Percentiles rank a stretch among this genome's conserved stretches.
Evolutionary conservation across 108 stramenopile species (phyloP).

Genomic region (Skeletonema menzelii): DNA sequence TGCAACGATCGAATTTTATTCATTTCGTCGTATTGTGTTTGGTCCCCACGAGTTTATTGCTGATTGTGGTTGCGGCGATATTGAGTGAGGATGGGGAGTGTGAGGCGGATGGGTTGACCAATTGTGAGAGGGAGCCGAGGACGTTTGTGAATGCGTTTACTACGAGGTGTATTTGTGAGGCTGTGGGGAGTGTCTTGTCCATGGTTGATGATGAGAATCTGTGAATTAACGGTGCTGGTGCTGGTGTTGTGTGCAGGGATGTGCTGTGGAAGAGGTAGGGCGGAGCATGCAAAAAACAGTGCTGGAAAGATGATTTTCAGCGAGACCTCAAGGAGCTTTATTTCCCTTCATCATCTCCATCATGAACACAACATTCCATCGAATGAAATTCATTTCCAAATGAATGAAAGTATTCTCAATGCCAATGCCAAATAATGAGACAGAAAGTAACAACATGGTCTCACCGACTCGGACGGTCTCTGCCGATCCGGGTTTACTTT

Average conservation of each 20-base stretch:
- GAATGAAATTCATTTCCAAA: neutral
- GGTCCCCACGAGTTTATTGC: slow-evolving; percentile 73
- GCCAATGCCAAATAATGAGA: neutral
- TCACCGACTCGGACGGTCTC: slow-evolving; percentile 51
- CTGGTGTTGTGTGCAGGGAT: neutral
- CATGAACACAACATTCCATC: neutral
- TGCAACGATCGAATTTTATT: slow-evolving; percentile 77
- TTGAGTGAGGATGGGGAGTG: slow-evolving; percentile 71
- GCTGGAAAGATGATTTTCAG: too few relatives aligned
- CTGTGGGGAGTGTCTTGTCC: slow-evolving; percentile 43
- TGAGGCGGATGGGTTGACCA: slow-evolving; percentile 25
- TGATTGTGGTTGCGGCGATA: slow-evolving; percentile 77
- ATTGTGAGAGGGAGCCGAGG: slow-evolving; percentile 65
- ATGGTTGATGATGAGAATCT: neutral
- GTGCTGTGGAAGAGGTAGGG: neutral
- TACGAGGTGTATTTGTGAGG: slow-evolving; percentile 82
- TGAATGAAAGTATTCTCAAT: neutral
- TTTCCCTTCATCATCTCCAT: too few relatives aligned
- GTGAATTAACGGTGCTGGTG: neutral
- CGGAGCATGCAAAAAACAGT: neutral
- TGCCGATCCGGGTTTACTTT: slow-evolving; percentile 49
- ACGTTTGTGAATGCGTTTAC: slow-evolving; percentile 89
- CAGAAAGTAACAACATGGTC: neutral
- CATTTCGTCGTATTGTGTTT: slow-evolving; percentile 80
- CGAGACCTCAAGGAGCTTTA: too few relatives aligned